Percentiles rank a stretch among this genome's conserved stretches.
phyloP scores from a whole-genome alignment of 345 rosid genomes.

The Gossypium thurberi region DNA sequence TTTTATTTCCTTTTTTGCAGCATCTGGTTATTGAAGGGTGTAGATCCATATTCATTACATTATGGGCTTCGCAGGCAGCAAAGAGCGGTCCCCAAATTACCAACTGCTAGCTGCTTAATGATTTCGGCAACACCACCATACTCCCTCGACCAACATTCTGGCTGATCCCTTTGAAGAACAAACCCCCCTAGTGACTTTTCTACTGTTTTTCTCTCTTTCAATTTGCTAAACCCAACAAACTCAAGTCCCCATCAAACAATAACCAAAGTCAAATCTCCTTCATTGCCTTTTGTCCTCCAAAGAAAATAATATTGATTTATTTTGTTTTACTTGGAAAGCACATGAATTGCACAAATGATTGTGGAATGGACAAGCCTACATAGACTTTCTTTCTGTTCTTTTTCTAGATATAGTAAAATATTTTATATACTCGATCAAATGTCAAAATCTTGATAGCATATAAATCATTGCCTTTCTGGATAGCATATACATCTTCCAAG shows the following conservation, averaged over 20 bases:
- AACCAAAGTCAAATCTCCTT: conserved; percentile 16
- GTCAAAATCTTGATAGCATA: too few species aligned
- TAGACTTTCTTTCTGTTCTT: neutral
- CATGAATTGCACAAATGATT: conserved; percentile 16
- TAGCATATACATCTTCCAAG: neutral
- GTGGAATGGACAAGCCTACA: conserved; percentile 2
- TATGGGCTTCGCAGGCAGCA: neutral
- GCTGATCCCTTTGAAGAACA: neutral
- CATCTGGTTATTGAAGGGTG: neutral
- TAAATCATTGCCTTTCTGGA: too few species aligned
- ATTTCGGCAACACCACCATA: neutral
- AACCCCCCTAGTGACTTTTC: neutral
- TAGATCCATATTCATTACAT: neutral
- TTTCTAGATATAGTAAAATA: neutral
- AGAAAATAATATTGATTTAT: neutral
- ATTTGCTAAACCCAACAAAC: conserved; percentile 8
- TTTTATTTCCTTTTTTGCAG: neutral
- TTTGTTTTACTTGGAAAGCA: neutral
- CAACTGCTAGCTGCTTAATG: neutral
- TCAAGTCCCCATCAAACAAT: conserved; percentile 18
- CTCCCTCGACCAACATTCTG: neutral
- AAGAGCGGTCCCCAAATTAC: neutral
- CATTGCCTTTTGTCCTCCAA: conserved; percentile 9
- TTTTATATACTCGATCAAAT: too few species aligned
- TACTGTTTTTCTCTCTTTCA: conserved; percentile 8